Evolutionary conservation across 75 land plant species (phyloP).

Genomic region (Chamaecyparis obtusa): DNA sequence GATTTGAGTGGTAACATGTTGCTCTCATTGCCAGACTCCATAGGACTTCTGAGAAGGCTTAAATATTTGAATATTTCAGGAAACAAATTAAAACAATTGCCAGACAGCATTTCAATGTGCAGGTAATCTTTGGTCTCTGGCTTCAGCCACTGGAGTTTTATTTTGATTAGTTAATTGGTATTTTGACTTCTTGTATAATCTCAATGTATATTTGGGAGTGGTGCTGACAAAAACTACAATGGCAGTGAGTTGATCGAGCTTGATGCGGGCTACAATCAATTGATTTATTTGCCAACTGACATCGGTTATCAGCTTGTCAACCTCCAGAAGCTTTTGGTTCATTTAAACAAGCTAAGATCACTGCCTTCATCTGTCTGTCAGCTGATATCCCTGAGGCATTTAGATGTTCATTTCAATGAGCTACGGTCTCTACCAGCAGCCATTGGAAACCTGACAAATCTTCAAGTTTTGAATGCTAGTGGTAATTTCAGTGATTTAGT

Average conservation of each 20-base stretch:
- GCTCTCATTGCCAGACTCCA: conserved; percentile 38
- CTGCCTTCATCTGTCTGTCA: conserved; percentile 43
- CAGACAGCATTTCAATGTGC: conserved; percentile 49
- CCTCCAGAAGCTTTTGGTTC: conserved; percentile 31
- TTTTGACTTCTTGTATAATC: neutral
- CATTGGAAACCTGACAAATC: conserved; percentile 33
- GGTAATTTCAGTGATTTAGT: conserved; percentile 40
- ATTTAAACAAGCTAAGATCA: conserved; percentile 34
- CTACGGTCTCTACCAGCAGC: conserved; percentile 31
- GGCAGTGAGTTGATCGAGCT: conserved; percentile 32
- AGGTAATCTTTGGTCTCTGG: conserved; percentile 16
- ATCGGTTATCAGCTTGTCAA: conserved; percentile 29
- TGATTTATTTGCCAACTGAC: conserved; percentile 30
- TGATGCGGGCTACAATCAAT: conserved; percentile 42
- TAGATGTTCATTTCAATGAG: conserved; percentile 54
- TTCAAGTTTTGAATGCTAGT: conserved; percentile 37
- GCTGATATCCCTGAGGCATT: conserved; percentile 22
- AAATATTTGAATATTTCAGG: conserved; percentile 31
- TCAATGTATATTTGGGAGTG: neutral
- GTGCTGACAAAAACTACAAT: conserved; percentile 4
- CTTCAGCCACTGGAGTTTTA: neutral
- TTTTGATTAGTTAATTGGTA: neutral
- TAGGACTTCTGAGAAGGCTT: conserved; percentile 38
- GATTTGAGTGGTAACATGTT: conserved; percentile 33
- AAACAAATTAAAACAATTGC: conserved; percentile 28